These are phyloP conservation scores for Lophiostoma macrostomum DNA, from an alignment of 495 filamentous ascomycete genomes.

Conservation along the genomic window DNA sequence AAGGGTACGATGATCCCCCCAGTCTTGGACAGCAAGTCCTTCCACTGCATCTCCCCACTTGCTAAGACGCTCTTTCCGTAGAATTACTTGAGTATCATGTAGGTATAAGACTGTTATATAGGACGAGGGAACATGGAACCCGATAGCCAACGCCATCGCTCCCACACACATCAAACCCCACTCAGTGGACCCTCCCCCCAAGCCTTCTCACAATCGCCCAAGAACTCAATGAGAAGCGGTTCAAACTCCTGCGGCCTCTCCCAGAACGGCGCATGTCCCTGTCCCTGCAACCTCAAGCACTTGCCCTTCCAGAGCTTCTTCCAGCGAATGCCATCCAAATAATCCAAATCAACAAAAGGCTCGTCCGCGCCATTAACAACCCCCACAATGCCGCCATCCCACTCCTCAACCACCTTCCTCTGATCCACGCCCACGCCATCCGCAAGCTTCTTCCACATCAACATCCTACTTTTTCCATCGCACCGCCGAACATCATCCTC, in stretches of 20 bases:
- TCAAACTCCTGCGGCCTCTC: constrained; percentile 24
- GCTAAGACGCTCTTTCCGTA: too few species aligned
- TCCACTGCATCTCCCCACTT: too few species aligned
- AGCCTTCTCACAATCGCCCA: constrained; percentile 16
- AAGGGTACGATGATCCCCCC: too few species aligned
- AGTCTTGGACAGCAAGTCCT: too few species aligned
- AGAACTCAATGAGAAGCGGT: constrained; percentile 20
- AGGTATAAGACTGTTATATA: too few species aligned
- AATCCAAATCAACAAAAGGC: constrained; percentile 31
- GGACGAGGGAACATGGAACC: too few species aligned
- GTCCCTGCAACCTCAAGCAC: constrained; percentile 16
- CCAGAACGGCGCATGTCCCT: constrained; percentile 30
- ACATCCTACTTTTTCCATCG: constrained; percentile 19
- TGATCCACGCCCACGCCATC: constrained; percentile 23
- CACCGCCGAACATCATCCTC: constrained; percentile 18
- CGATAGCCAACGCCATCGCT: too few species aligned
- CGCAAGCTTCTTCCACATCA: constrained; percentile 27
- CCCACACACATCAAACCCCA: too few species aligned
- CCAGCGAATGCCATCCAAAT: constrained; percentile 20
- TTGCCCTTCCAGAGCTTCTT: constrained; percentile 30
- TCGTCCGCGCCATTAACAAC: constrained; percentile 31
- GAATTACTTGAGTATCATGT: too few species aligned
- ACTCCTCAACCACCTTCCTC: constrained; percentile 18
- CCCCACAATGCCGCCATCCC: constrained; percentile 4
- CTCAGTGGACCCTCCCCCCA: too few species aligned